These are phyloP conservation scores for Groenewaldozyma tartarivorans DNA, from an alignment of 805 yeast species.

Conservation along the genomic window DNA sequence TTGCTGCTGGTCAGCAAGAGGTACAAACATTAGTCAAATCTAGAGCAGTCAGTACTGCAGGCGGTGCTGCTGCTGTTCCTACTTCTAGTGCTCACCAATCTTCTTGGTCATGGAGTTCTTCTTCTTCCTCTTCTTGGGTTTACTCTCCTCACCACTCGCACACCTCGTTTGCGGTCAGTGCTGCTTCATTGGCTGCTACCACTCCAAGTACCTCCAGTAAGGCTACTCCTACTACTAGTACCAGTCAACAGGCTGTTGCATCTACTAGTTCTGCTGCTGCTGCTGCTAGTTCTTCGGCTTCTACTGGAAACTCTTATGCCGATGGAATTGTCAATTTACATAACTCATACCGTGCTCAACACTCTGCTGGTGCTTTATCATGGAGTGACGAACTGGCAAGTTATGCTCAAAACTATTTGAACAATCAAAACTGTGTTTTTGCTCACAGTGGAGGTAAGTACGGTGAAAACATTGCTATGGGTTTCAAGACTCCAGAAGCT, in stretches of 20 bases:
- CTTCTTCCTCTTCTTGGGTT: slow-evolving; percentile 1
- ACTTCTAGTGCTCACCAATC: background rate
- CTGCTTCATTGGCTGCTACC: slow-evolving; percentile 8
- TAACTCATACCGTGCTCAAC: slow-evolving; percentile 21
- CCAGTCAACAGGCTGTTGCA: slow-evolving; percentile 4
- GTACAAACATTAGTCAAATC: background rate
- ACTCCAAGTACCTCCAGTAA: slow-evolving; percentile 6
- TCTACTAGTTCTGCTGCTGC: slow-evolving; percentile 9
- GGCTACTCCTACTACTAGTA: slow-evolving; percentile 7
- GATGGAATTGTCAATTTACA: slow-evolving; percentile 15
- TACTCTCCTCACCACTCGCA: slow-evolving; percentile 4
- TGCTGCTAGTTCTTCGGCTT: slow-evolving; percentile 2
- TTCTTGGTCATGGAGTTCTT: background rate
- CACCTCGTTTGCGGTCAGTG: slow-evolving; percentile 2
- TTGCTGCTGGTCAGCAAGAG: slow-evolving; percentile 5
- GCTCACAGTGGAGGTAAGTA: slow-evolving; percentile 57
- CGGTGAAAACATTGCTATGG: slow-evolving; percentile 80
- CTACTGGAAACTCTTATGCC: slow-evolving; percentile 10
- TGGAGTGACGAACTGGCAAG: slow-evolving; percentile 49
- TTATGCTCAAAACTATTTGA: slow-evolving; percentile 47
- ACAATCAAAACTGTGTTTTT: slow-evolving; percentile 39
- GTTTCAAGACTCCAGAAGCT: slow-evolving; percentile 39
- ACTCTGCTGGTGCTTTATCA: slow-evolving; percentile 29
- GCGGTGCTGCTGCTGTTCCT: background rate
- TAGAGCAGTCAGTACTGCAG: background rate